phyloP scores from a whole-genome alignment of 768 basidiomycete species.

The Mycena latifolia region DNA sequence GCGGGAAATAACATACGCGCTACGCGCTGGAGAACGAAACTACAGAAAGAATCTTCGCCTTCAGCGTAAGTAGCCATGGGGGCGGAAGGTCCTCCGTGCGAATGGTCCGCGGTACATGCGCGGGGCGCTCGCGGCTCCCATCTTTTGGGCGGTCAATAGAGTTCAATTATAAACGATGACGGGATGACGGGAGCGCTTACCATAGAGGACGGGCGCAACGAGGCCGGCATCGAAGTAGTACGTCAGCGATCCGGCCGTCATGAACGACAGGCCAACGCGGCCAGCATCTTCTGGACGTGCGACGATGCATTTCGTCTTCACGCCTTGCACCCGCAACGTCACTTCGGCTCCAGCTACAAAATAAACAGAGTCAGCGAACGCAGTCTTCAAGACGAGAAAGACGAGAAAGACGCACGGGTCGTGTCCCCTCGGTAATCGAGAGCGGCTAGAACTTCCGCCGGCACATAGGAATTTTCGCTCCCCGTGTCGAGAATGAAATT shows the following conservation, averaged over 20 bases:
- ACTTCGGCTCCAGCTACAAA: conserved; percentile 40
- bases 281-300: conserved; percentile 39
- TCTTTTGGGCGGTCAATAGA: conserved; percentile 2
- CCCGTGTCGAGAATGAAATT: conserved; percentile 46
- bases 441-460: conserved; percentile 34
- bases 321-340: conserved; percentile 37
- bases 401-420: conserved; percentile 20
- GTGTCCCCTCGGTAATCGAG: conserved; percentile 34
- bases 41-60: not conserved
- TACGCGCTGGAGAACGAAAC: not conserved
- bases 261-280: conserved; percentile 37
- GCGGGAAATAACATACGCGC: not conserved
- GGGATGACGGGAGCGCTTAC: conserved; percentile 24
- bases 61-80: not conserved
- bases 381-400: not conserved
- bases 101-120: conserved; percentile 23
- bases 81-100: conserved; percentile 9
- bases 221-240: conserved; percentile 40
- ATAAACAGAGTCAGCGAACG: not conserved
- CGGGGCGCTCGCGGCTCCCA: conserved; percentile 26
- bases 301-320: conserved; percentile 37
- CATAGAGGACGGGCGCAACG: conserved; percentile 41
- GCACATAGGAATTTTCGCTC: conserved; percentile 32
- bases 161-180: not conserved
- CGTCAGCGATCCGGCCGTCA: conserved; percentile 40